These are phyloP conservation scores for Linnemannia schmuckeri DNA, from an alignment of 192 early-diverging fungal genomes.

Conservation along the genomic window DNA sequence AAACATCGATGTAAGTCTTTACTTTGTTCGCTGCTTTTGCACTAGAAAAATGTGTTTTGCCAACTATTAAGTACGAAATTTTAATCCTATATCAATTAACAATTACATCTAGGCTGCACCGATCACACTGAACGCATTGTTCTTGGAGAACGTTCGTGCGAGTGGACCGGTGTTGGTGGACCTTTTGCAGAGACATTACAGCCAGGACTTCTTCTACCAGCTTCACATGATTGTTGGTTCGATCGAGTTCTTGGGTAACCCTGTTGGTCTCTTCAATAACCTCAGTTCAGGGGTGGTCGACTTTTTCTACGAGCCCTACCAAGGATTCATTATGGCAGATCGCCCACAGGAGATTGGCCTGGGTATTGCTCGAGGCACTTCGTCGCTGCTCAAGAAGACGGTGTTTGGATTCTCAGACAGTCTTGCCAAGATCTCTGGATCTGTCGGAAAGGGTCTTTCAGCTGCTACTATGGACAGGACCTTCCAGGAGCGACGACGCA, in stretches of 20 bases:
- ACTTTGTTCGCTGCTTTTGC: neutral
- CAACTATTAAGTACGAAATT: neutral
- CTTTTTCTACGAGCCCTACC: constrained; percentile 98
- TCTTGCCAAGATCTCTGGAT: constrained; percentile 95
- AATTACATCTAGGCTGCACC: constrained; percentile 77
- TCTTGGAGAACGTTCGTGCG: constrained; percentile 90
- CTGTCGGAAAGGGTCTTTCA: constrained; percentile 95
- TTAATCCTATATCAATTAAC: neutral
- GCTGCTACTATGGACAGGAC: constrained; percentile 94
- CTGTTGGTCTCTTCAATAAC: constrained; percentile 96
- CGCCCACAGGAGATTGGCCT: constrained; percentile 95
- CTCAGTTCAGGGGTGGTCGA: constrained; percentile 95
- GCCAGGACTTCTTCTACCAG: constrained; percentile 91
- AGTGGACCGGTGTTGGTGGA: constrained; percentile 81
- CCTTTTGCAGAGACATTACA: constrained; percentile 88
- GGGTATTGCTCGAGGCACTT: constrained; percentile 87
- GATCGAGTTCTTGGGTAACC: constrained; percentile 97
- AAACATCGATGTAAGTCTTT: constrained; percentile 86
- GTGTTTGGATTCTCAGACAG: constrained; percentile 97
- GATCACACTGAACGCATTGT: constrained; percentile 88
- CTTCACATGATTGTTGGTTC: constrained; percentile 91
- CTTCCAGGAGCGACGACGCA: constrained; percentile 88
- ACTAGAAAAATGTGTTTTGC: neutral
- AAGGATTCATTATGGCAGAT: constrained; percentile 95
- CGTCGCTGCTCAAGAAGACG: constrained; percentile 90